Percentiles rank a stretch among this genome's conserved stretches.
Conservation (phyloP, 805 yeast species). For the Yarrowia hollandica region DNA sequence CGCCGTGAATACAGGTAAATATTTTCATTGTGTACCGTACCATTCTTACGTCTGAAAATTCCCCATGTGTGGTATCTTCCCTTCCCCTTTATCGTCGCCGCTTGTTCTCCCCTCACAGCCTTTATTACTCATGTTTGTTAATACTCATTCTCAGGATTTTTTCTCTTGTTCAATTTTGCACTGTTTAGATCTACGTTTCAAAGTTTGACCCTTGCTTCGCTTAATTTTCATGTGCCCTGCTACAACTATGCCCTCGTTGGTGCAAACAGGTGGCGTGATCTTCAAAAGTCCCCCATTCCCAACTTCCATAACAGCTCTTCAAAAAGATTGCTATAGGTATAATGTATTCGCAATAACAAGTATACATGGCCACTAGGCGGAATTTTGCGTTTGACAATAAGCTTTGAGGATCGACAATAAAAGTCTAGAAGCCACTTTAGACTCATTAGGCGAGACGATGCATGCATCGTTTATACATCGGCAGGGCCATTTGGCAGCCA, state of each 20-base stretch:
- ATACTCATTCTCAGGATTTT: too few species aligned
- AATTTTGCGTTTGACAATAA: background rate
- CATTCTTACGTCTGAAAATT: too few species aligned
- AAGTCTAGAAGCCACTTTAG: conserved; percentile 24
- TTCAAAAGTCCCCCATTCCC: background rate
- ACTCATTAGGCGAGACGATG: conserved; percentile 18
- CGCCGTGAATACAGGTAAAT: too few species aligned
- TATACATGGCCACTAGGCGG: background rate
- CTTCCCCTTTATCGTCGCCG: too few species aligned
- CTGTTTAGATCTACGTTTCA: conserved; percentile 3
- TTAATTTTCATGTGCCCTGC: too few species aligned
- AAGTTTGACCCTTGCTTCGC: conserved; percentile 23
- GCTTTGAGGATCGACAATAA: background rate
- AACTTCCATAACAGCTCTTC: too few species aligned
- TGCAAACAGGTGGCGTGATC: background rate
- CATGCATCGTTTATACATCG: conserved; percentile 11
- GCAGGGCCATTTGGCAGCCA: conserved; percentile 6
- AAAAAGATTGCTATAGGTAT: too few species aligned
- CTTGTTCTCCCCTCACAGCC: too few species aligned
- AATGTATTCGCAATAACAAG: too few species aligned
- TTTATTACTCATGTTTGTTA: too few species aligned
- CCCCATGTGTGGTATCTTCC: too few species aligned
- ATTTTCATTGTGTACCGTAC: too few species aligned
- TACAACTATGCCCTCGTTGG: background rate
- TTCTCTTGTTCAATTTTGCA: background rate